Conservation (phyloP, 2,329 filamentous ascomycete species). For the Rutstroemia sp. region DNA sequence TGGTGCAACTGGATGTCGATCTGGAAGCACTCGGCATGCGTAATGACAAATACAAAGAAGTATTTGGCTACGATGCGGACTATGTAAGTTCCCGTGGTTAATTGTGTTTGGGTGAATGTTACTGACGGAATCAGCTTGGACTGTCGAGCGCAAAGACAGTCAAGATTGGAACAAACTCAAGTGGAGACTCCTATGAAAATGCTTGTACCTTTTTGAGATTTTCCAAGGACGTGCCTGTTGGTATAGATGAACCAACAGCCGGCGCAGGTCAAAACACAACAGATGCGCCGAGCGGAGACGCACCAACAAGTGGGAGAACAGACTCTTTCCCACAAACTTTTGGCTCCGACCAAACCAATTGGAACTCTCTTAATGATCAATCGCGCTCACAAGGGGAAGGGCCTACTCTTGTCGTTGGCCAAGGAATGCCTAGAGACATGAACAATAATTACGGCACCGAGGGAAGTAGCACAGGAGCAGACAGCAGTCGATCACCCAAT, state of each 20-base stretch:
- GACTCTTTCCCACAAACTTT: slow-evolving; percentile 5
- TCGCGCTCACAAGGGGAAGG: not conserved
- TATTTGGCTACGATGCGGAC: slow-evolving; percentile 36
- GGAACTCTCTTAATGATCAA: slow-evolving; percentile 13
- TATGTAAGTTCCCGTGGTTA: slow-evolving; percentile 22
- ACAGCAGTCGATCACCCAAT: slow-evolving; percentile 21
- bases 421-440: not conserved
- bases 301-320: slow-evolving; percentile 3
- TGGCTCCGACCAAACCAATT: slow-evolving; percentile 12
- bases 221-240: not conserved
- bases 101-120: slow-evolving; percentile 7
- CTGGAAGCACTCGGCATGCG: slow-evolving; percentile 64
- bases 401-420: not conserved
- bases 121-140: slow-evolving; percentile 22
- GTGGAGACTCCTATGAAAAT: slow-evolving; percentile 4
- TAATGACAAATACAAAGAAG: slow-evolving; percentile 46
- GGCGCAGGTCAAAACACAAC: not conserved
- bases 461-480: slow-evolving; percentile 34
- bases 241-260: not conserved
- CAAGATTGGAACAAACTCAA: slow-evolving; percentile 1
- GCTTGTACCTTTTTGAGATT: slow-evolving; percentile 16
- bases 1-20: slow-evolving; percentile 89
- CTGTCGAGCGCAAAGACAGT: slow-evolving; percentile 18
- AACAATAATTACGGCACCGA: slow-evolving; percentile 10
- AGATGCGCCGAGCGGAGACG: not conserved